Evolutionary conservation across 768 basidiomycete genomes (phyloP), one percentile per base, ranked within the genome.

Genomic region (Termitomyces sp.): DNA sequence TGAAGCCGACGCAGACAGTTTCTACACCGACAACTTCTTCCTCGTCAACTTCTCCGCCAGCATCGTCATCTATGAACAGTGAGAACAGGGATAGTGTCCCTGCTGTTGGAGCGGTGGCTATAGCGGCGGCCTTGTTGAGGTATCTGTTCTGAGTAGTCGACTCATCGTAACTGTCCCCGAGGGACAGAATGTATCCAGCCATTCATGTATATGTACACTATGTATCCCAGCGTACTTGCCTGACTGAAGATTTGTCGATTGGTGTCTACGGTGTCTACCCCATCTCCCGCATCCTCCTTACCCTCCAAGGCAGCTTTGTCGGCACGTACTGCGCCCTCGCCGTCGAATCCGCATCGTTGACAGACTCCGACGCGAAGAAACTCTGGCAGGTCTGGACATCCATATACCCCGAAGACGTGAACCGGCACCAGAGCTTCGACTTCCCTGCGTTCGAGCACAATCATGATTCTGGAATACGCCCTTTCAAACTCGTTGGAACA

Each of bases 321-420:
- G 26, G 26, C 20, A 87, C 80, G 8, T 73, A 77, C 46, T 91
- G 88, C 66, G 65, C 73, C 1, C 64, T 92, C 9, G 72, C 79
- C 45, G 65, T 76, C 22, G 70, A 71, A 30, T 61, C 66, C 2
- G 5, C 30, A 6, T 30, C 30, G 7, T 7, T 7, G 30, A 6
- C 30, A 30, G 43, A 64, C 10, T 57, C 54, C 20, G 67, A 58
- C 36, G 30, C 30, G 30, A 30, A 30, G 6, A 73, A 74, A 41
- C 71, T 72, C 46, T 90, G 88, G 88, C 69, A 67, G 51, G 64
- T 69, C 7, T 68, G 84, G 59, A 76, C 78, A 1, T 74, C 78
- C 22, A 74, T 92, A 62, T 92, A 85, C 65, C 90, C 92, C 3
- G 86, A 90, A 63, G 90, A 94, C 65, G 84, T 87, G 56, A 93